Evolutionary conservation across 345 rosid genomes (phyloP), one percentile per base, ranked within the genome.

Genomic region (Sisymbrium altissimum): DNA sequence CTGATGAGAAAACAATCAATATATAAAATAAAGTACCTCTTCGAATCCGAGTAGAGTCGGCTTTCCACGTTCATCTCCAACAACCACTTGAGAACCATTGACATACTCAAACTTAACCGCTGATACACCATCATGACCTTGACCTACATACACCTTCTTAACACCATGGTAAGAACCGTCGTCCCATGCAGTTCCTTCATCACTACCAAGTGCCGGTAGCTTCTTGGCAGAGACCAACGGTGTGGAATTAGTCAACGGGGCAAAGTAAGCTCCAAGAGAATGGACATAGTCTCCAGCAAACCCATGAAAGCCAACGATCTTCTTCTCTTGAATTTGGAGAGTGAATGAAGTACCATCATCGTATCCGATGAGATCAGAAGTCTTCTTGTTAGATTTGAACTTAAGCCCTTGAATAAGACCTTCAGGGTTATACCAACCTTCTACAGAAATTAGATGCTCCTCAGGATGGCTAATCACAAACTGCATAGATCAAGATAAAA

Each of bases 241-340:
- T 18, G 41, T 15, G 5, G 68, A 23, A 33, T 3, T 15, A 50
- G 71, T 54, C 38, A 55, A 43, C 33, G 75, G 71, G 23, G 33
- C 66, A 52, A 76, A 70, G 69, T 76, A 76, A 25, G 80, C 80
- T 18, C 71, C 80, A 69, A 76, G 56, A 53, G 71, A 53, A 19
- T 76, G 10, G 18, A 76, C 27, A 38, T 52, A 5, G 8, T 62
- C 52, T 36, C 59, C 60, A 18, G 70, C 33, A 4, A 35, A 66
- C 2, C 81, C 81, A 52, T 78, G 73, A 44, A 78, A 78, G 3
- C 81, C 81, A 6, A 72, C 49, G 32, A 78, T 48, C 72, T 77
- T 71, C 54, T 50, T 40, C 13, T 46, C 72, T 58, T 71, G 25
- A 54, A 53, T 74, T 53, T 75, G 41, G 7, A 68, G 74, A 52